These are phyloP conservation scores for Flaveria sonorensis DNA, from an alignment of 129 eudicot genomes.

Conservation along the genomic window DNA sequence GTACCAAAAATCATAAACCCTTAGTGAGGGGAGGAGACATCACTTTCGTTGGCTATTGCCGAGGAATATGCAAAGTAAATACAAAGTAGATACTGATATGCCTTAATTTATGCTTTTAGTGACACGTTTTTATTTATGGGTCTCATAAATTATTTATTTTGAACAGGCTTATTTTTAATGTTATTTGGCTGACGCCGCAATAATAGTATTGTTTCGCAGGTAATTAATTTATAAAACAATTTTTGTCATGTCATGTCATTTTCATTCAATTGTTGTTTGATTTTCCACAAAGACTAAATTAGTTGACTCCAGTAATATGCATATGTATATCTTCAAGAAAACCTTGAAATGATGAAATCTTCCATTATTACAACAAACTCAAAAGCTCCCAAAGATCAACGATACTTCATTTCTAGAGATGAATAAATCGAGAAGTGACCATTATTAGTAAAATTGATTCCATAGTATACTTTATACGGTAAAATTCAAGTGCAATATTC, in stretches of 20 bases:
- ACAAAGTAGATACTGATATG: no score
- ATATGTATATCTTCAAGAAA: background rate
- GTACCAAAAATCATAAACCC: no score
- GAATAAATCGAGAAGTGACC: background rate
- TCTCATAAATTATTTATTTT: background rate
- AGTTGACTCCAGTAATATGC: slow-evolving; percentile 3
- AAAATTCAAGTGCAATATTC: background rate
- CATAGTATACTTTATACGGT: background rate
- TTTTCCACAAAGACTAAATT: slow-evolving; percentile 8
- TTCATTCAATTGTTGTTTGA: background rate
- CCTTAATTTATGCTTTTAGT: background rate
- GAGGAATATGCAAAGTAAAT: background rate
- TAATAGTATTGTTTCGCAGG: background rate
- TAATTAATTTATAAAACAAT: background rate
- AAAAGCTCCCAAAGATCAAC: background rate
- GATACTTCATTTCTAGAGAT: background rate
- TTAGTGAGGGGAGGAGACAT: no score
- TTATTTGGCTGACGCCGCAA: background rate
- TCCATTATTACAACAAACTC: background rate
- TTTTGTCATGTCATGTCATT: slow-evolving; percentile 7
- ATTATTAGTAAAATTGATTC: background rate
- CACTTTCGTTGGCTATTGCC: no score
- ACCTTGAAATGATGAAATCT: background rate
- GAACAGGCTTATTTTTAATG: background rate
- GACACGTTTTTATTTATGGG: background rate